Conservation (phyloP, 306 rosid species). For the Ormosia semicastrata region DNA sequence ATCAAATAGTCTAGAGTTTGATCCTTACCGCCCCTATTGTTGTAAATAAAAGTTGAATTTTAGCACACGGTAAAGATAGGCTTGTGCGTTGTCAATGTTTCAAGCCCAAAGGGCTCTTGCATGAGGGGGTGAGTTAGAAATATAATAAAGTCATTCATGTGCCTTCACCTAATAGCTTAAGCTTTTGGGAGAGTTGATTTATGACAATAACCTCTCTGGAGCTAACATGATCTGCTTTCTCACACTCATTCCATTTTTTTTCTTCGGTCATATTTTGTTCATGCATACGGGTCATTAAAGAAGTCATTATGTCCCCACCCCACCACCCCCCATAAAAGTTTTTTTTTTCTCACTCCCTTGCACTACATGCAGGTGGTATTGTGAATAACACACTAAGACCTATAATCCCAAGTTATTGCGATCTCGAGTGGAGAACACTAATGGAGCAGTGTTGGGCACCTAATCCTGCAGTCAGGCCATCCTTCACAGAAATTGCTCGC, state of each 20-base stretch:
- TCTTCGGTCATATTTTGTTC: not conserved
- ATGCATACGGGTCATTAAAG: not conserved
- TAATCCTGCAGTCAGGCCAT: conserved; percentile 81
- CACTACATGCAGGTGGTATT: conserved; percentile 71
- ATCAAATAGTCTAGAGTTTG: too few species aligned
- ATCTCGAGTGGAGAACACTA: conserved; percentile 75
- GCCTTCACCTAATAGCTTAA: too few species aligned
- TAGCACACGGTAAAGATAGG: too few species aligned
- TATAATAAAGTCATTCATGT: too few species aligned
- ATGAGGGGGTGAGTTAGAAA: too few species aligned
- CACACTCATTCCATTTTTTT: not conserved
- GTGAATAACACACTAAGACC: conserved; percentile 95
- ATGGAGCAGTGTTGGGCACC: conserved; percentile 99
- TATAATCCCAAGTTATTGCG: conserved; percentile 76
- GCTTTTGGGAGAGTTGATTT: too few species aligned
- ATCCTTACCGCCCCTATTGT: too few species aligned
- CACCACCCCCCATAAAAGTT: not conserved
- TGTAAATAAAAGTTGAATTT: too few species aligned
- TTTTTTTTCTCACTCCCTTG: not conserved
- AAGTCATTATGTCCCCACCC: not conserved
- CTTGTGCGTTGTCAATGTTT: too few species aligned
- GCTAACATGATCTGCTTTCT: not conserved
- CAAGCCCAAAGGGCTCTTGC: too few species aligned
- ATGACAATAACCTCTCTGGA: not conserved
- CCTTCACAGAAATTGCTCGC: conserved; percentile 83